phyloP scores from a whole-genome alignment of 2,329 filamentous ascomycete species.

The Stachybotrys elegans region DNA sequence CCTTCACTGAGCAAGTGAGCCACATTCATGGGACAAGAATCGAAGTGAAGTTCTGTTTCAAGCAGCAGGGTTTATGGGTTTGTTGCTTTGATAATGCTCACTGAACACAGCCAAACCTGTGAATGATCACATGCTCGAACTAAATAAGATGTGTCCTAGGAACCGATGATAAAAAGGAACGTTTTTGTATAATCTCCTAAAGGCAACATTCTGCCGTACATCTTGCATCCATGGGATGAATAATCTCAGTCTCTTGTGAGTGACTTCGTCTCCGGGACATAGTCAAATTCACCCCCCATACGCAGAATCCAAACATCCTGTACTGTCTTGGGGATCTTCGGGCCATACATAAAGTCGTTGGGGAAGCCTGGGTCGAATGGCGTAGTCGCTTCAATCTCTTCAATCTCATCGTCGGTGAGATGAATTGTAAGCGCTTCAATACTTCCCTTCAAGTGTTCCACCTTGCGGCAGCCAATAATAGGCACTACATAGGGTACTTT shows the following conservation, averaged over 20 bases:
- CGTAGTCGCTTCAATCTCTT: slow-evolving; percentile 52
- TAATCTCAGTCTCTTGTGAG: neutral
- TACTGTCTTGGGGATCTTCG: slow-evolving; percentile 16
- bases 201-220: too few species aligned
- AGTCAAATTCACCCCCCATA: neutral
- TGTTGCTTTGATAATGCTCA: too few species aligned
- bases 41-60: too few species aligned
- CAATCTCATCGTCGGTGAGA: slow-evolving; percentile 51
- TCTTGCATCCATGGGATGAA: too few species aligned
- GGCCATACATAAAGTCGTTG: slow-evolving; percentile 41
- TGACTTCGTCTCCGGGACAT: neutral
- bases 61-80: too few species aligned
- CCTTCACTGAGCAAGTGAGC: too few species aligned
- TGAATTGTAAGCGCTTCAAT: slow-evolving; percentile 54
- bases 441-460: slow-evolving; percentile 59
- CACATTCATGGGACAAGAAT: too few species aligned
- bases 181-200: too few species aligned
- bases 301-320: neutral
- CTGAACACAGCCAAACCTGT: too few species aligned
- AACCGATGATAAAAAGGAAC: too few species aligned
- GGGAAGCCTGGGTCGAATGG: slow-evolving; percentile 51
- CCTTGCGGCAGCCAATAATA: slow-evolving; percentile 33
- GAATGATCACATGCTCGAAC: too few species aligned
- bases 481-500: slow-evolving; percentile 54
- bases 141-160: too few species aligned